These are phyloP conservation scores for Solanum sejunctum DNA, from an alignment of 257 asterid genomes.

Conservation along the genomic window DNA sequence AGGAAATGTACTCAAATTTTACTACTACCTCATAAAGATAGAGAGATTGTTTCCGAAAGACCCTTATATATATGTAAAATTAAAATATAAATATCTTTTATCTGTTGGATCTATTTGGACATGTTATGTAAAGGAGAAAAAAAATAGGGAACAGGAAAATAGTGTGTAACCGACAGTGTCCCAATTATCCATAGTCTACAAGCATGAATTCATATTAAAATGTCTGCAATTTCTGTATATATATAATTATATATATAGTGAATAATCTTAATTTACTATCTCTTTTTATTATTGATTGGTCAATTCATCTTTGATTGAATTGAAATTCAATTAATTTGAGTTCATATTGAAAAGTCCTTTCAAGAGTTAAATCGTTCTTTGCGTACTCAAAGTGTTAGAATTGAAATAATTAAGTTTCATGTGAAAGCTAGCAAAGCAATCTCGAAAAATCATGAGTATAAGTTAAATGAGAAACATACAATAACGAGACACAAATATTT, in stretches of 20 bases:
- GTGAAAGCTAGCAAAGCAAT: too few species aligned
- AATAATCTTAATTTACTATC: not conserved
- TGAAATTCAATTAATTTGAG: not conserved
- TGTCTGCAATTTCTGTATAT: not conserved
- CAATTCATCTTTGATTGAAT: rapidly evolving
- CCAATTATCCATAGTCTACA: not conserved
- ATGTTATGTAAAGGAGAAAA: not conserved
- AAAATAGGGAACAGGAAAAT: not conserved
- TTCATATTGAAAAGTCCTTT: not conserved
- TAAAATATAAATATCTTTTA: not conserved
- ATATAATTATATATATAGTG: not conserved
- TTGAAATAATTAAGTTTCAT: too few species aligned
- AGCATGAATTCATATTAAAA: not conserved
- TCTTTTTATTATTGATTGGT: not conserved
- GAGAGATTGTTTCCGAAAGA: too few species aligned
- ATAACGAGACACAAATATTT: too few species aligned
- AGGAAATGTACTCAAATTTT: too few species aligned
- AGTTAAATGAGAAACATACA: too few species aligned
- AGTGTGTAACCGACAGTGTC: not conserved
- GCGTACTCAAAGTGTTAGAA: too few species aligned
- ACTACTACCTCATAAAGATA: too few species aligned
- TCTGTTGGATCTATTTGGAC: not conserved
- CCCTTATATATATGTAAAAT: too few species aligned
- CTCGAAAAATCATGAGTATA: too few species aligned
- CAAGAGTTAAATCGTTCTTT: not conserved